phyloP scores from a whole-genome alignment of 2,329 filamentous ascomycete genomes.

The Claviceps purpurea region DNA sequence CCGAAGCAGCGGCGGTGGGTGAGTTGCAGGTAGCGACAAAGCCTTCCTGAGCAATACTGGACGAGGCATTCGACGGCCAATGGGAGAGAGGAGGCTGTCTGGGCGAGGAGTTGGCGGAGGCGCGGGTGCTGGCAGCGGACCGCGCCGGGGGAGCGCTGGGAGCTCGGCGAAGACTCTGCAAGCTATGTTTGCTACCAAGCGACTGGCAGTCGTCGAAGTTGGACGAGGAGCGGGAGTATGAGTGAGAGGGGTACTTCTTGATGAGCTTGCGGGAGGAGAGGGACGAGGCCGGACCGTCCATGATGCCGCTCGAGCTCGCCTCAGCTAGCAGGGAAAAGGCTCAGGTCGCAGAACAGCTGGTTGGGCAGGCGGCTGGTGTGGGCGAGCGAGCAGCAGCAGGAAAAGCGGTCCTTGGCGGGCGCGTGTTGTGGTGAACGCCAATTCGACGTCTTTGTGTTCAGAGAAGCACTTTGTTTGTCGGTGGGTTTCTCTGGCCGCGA shows the following conservation, averaged over 20 bases:
- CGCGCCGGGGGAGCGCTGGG: constrained; percentile 44
- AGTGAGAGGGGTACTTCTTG: constrained; percentile 42
- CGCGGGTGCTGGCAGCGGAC: constrained; percentile 33
- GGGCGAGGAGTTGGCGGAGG: constrained; percentile 36
- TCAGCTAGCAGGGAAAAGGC: constrained; percentile 11
- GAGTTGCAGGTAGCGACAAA: constrained; percentile 24
- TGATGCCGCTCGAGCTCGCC: constrained; percentile 20
- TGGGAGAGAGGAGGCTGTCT: constrained; percentile 28
- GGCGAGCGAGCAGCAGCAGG: constrained; percentile 6
- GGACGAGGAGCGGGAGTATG: constrained; percentile 32
- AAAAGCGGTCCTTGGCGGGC: constrained; percentile 5
- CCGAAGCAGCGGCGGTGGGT: constrained; percentile 3
- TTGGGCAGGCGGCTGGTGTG: constrained; percentile 5
- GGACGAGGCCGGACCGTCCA: constrained; percentile 32
- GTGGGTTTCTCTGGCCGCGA: not conserved
- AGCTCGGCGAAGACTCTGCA: constrained; percentile 46
- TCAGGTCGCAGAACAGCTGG: constrained; percentile 8
- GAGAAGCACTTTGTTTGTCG: not conserved
- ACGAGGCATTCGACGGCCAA: constrained; percentile 32
- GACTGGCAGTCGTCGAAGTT: constrained; percentile 44
- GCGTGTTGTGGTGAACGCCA: not conserved
- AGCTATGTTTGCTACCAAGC: constrained; percentile 50
- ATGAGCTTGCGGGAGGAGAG: constrained; percentile 39
- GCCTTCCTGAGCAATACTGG: constrained; percentile 31
- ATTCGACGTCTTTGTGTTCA: constrained; percentile 1